Base-by-base conservation (phyloP, 768 basidiomycete genomes). In the Leccinum sublutescens region DNA sequence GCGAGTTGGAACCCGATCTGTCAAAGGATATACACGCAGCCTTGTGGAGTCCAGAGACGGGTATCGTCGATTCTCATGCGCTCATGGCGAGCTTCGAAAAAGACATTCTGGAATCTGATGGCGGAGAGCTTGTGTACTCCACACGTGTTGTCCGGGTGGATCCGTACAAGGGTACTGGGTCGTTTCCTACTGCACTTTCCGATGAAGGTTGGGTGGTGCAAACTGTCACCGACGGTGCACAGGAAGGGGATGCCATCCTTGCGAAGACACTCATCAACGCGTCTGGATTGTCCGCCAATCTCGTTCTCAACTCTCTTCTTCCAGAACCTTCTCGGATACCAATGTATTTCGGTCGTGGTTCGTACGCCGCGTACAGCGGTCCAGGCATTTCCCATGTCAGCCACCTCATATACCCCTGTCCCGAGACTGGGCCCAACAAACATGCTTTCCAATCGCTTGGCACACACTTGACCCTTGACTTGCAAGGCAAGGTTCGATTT, bases 371-470 rank as follows among this genome's bases (percentile, higher is more conserved):
- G 4, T 98, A 98, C 73, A 80, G 81, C 51, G 95, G 95, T 6
- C 86, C 87, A 0, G 94, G 93, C 1, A 78, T 88, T 45, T 74
- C 79, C 14, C 71, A 79, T 12, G 78, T 97, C 56, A 80, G 80
- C 4, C 87, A 86, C 63, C 83, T 99, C 59, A 85, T 99, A 67
- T 98, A 99, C 75, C 95, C 96, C 2, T 95, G 91, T 62, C 95
- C 96, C 4, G 80, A 85, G 55, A 82, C 80, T 10, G 83, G 82
- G 9, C 77, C 77, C 40, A 80, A 79, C 58, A 79, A 76, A 4
- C 81, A 88, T 54, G 80, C 84, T 7, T 91, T 96, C 68, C 87
- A 91, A 60, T 90, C 91, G 3, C 80, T 98, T 7, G 96, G 97
- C 3, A 95, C 94, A 11, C 97, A 98, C 75, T 78, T 98, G 25